Evolutionary conservation across 1,139 yeast genomes (phyloP), one percentile per base, ranked within the genome.

Genomic region (Blastobotrys serpentis): DNA sequence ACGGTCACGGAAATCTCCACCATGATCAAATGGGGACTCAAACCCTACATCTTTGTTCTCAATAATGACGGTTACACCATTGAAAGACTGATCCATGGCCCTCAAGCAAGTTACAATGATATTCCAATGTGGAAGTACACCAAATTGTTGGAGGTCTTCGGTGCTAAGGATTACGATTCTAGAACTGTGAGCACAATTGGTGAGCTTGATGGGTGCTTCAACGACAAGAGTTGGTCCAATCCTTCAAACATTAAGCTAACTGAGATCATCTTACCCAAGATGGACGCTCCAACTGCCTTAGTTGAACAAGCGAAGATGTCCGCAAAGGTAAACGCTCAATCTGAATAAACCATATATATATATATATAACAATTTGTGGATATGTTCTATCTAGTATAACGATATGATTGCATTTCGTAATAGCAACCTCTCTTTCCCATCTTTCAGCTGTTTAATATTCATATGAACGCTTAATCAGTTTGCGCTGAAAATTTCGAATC

Each of bases 31-130:
- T 84, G 88, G 86, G 78, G 80, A 48, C 76, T 84, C 62, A 83
- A 81, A 56, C 92, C 95, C 56, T 86, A 86, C 72, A 70, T 87
- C 63, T 87, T 86, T 66, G 82, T 87, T 42, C 77, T 87, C 65
- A 87, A 87, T 75, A 87, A 87, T 69, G 84, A 80, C 58, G 95
- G 96, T 64, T 86, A 86, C 75, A 86, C 96, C 56, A 86, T 87
- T 67, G 95, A 87, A 73, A 80, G 90, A 70, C 77, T 87, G 71
- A 86, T 87, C 58, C 95, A 86, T 71, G 95, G 95, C 59, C 81
- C 77, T 60, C 74, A 72, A 41, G 92, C 94, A 41, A 66, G 75
- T 44, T 87, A 87, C 73, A 86, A 87, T 68, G 86, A 84, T 62
- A 81, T 87, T 62, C 94, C 86, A 70, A 76, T 82, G 55, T 87